Evolutionary conservation across 1,284 basidiomycete species (phyloP).

Genomic region (Abortiporus biennis): DNA sequence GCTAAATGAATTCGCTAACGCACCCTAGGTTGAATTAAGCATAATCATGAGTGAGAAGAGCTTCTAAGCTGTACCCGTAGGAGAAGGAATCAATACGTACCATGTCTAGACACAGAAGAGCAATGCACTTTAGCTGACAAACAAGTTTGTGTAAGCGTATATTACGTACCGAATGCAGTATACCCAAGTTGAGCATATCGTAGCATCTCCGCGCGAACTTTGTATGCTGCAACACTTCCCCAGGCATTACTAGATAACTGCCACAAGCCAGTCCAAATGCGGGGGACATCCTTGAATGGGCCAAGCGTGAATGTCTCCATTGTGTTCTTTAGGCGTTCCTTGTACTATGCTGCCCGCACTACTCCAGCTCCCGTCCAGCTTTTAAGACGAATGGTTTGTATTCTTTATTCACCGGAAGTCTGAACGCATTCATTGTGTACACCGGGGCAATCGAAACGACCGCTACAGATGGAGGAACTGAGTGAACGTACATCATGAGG

Average conservation of each 20-base stretch:
- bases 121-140: background rate
- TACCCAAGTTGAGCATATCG: conserved; percentile 61
- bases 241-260: conserved; percentile 78
- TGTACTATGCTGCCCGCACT: background rate
- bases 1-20: background rate
- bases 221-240: conserved; percentile 64
- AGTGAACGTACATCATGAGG: too few relatives aligned
- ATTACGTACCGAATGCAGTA: conserved; percentile 60
- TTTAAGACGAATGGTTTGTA: too few relatives aligned
- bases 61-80: background rate
- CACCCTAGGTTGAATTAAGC: too few relatives aligned
- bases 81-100: background rate
- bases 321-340: conserved; percentile 19
- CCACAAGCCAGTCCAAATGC: conserved; percentile 76
- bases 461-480: too few relatives aligned
- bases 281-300: conserved; percentile 45
- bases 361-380: too few relatives aligned
- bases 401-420: too few relatives aligned
- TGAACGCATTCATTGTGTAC: too few relatives aligned
- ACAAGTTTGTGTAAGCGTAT: background rate
- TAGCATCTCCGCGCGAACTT: conserved; percentile 63
- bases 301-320: conserved; percentile 57
- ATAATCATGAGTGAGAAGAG: too few relatives aligned
- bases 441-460: too few relatives aligned
- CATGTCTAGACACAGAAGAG: conserved; percentile 1